A percentile compares a stretch with the other conserved stretches of the same genome.
Evolutionary conservation across 306 rosid genomes (phyloP).

Genomic region (Spatholobus suberectus): DNA sequence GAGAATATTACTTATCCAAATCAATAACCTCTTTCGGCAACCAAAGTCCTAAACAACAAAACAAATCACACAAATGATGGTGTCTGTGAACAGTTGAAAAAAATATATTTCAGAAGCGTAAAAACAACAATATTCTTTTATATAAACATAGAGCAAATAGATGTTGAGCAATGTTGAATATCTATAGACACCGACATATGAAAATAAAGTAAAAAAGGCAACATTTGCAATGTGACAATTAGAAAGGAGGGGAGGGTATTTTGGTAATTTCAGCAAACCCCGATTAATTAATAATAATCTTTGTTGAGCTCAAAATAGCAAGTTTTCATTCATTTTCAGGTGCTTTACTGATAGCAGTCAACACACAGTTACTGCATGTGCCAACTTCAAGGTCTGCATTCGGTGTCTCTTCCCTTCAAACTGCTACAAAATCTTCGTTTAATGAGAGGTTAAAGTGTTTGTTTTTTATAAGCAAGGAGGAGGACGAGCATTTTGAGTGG

Average conservation of each 20-base stretch:
- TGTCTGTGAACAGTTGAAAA: not conserved
- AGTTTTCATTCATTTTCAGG: not conserved
- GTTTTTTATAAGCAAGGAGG: too few species aligned
- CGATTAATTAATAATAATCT: not conserved
- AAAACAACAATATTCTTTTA: not conserved
- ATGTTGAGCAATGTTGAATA: not conserved
- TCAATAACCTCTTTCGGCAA: not conserved
- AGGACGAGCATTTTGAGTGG: not conserved
- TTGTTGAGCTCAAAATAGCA: not conserved
- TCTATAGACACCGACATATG: constrained; percentile 5
- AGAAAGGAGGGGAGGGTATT: not conserved
- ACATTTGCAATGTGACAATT: not conserved
- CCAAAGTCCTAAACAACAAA: not conserved
- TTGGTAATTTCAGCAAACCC: not conserved
- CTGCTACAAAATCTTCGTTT: not conserved
- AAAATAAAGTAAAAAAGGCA: too few species aligned
- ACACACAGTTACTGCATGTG: not conserved
- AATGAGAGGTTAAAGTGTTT: not conserved
- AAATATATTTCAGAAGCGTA: not conserved
- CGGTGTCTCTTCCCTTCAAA: not conserved
- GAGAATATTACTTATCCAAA: constrained; percentile 3
- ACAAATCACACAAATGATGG: not conserved
- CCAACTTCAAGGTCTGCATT: not conserved
- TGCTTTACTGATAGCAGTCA: constrained; percentile 30
- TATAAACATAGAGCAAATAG: not conserved